These are phyloP conservation scores for Corymbia calophylla DNA, from an alignment of 441 rosid species.

Conservation along the genomic window DNA sequence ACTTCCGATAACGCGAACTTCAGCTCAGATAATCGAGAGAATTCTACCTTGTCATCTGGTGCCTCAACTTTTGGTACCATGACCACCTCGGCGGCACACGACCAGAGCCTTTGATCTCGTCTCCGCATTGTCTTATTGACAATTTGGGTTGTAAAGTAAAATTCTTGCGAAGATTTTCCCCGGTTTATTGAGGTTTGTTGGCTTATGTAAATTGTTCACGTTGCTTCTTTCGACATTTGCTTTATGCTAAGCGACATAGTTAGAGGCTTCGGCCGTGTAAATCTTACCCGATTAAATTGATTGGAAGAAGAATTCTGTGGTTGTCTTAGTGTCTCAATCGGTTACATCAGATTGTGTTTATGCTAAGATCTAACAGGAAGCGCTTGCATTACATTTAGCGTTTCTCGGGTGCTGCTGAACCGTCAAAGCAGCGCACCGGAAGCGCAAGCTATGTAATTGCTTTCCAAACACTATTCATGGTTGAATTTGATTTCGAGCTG, in stretches of 20 bases:
- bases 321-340: neutral
- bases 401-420: neutral
- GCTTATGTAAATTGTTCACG: neutral
- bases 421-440: neutral
- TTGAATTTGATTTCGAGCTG: neutral
- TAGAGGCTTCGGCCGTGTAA: neutral
- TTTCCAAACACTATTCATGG: neutral
- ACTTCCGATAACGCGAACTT: conserved; percentile 22
- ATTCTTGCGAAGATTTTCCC: neutral
- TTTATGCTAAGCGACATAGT: neutral
- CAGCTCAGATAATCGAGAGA: conserved; percentile 33
- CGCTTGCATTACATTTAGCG: neutral
- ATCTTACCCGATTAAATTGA: neutral
- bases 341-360: neutral
- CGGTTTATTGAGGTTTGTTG: neutral
- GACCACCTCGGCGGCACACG: conserved; percentile 16
- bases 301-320: neutral
- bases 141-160: neutral
- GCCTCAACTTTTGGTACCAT: conserved; percentile 20
- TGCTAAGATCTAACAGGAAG: neutral
- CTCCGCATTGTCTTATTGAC: neutral
- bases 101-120: conserved; percentile 13
- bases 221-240: neutral
- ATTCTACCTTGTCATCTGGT: conserved; percentile 33
- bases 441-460: neutral